These are phyloP conservation scores for Xylariaceae sp. DNA, from an alignment of 2,329 filamentous ascomycete genomes.

Conservation along the genomic window DNA sequence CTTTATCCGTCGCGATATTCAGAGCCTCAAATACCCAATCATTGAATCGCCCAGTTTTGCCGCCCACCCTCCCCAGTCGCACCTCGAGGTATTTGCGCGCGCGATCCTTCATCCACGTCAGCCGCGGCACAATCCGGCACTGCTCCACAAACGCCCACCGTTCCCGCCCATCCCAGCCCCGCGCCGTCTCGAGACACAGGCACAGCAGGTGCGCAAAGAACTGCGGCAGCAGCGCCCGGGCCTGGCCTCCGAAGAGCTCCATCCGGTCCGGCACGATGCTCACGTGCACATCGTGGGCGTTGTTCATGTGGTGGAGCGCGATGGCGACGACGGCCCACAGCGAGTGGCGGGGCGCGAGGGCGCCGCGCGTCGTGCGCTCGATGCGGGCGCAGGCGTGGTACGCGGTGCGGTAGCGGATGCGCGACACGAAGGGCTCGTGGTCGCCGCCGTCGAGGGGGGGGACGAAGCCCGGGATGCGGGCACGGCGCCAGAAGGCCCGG, in stretches of 20 bases:
- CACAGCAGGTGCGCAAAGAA: conserved; percentile 15
- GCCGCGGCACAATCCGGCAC: not conserved
- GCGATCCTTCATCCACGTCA: not conserved
- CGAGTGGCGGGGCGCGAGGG: conserved; percentile 11
- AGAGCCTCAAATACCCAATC: conserved; percentile 10
- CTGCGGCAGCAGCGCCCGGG: conserved; percentile 9
- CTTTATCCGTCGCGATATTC: no score
- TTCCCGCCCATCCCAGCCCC: conserved; percentile 4
- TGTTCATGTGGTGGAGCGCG: conserved; percentile 17
- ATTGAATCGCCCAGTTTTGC: conserved; percentile 1
- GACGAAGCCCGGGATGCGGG: conserved; percentile 1
- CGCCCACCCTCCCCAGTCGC: not conserved
- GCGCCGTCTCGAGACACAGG: conserved; percentile 5
- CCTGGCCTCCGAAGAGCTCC: conserved; percentile 15
- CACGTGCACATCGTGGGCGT: not conserved
- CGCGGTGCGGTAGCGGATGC: conserved; percentile 15
- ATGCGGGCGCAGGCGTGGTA: conserved; percentile 12
- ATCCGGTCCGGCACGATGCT: conserved; percentile 10
- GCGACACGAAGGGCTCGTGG: no score
- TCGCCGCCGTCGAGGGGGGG: no score
- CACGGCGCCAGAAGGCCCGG: conserved; percentile 10
- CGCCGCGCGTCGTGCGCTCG: conserved; percentile 8
- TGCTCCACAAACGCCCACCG: not conserved
- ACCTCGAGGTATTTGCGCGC: not conserved
- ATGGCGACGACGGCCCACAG: conserved; percentile 13